These are phyloP conservation scores for Glycine tomentella DNA, from an alignment of 306 rosid species.

Conservation along the genomic window DNA sequence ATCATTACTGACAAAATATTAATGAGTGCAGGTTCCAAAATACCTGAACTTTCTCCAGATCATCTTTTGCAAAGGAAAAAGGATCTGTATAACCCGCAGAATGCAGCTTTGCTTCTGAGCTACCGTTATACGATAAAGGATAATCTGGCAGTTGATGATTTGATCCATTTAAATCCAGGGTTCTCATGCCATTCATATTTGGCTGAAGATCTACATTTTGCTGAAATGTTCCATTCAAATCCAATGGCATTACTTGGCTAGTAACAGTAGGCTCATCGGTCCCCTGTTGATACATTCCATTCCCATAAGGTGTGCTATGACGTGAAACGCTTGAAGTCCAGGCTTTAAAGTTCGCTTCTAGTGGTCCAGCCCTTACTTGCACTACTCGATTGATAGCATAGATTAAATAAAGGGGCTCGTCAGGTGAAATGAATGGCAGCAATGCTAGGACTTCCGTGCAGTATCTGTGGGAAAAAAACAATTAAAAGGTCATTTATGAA, in stretches of 20 bases:
- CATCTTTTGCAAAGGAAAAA: slow-evolving; percentile 66
- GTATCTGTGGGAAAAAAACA: slow-evolving; percentile 65
- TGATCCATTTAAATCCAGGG: slow-evolving; percentile 78
- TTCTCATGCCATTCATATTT: slow-evolving; percentile 47
- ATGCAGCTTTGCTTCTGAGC: slow-evolving; percentile 51
- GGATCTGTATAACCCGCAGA: slow-evolving; percentile 49
- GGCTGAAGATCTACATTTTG: slow-evolving; percentile 52
- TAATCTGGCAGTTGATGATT: slow-evolving; percentile 59
- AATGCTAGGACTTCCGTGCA: slow-evolving; percentile 93
- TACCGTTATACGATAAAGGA: slow-evolving; percentile 52
- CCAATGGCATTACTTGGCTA: slow-evolving; percentile 53
- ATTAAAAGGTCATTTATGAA: slow-evolving; percentile 39
- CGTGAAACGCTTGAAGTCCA: slow-evolving; percentile 69
- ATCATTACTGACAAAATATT: slow-evolving; percentile 23
- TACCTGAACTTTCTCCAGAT: slow-evolving; percentile 84
- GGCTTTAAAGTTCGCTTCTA: slow-evolving; percentile 89
- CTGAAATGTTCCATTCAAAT: slow-evolving; percentile 63
- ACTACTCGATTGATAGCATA: slow-evolving; percentile 86
- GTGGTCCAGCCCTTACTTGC: slow-evolving; percentile 89
- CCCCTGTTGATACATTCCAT: slow-evolving; percentile 61
- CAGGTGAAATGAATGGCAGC: slow-evolving; percentile 84
- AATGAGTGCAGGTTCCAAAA: slow-evolving; percentile 2
- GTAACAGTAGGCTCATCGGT: slow-evolving; percentile 45
- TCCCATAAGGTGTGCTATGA: slow-evolving; percentile 57
- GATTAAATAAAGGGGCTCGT: slow-evolving; percentile 94